These are phyloP conservation scores for Isatis lusitanica DNA, from an alignment of 441 rosid species.

Conservation along the genomic window DNA sequence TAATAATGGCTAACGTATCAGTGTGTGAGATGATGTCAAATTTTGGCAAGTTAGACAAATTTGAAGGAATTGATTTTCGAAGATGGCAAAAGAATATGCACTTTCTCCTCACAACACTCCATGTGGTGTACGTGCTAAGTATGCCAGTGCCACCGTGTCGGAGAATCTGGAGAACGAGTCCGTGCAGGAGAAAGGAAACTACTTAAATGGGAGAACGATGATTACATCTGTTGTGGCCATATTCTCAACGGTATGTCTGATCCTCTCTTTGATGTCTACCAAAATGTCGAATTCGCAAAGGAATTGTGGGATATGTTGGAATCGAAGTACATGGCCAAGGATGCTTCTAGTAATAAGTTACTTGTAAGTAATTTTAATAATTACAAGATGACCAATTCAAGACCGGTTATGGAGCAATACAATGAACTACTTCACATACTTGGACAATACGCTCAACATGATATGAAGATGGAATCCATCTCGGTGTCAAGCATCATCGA, in stretches of 20 bases:
- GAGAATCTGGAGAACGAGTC: neutral
- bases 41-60: neutral
- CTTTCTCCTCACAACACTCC: neutral
- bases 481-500: too few relatives aligned
- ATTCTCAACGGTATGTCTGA: conserved; percentile 15
- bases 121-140: neutral
- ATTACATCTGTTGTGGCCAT: neutral
- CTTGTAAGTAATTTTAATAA: conserved; percentile 11
- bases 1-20: too few relatives aligned
- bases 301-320: conserved; percentile 12
- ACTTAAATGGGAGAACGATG: neutral
- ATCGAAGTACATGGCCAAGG: neutral
- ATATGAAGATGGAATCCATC: too few relatives aligned
- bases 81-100: conserved; percentile 8
- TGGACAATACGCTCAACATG: too few relatives aligned
- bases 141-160: neutral
- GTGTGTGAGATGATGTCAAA: too few relatives aligned
- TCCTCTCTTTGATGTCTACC: conserved; percentile 11
- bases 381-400: neutral
- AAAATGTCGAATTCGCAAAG: neutral
- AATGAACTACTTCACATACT: too few relatives aligned
- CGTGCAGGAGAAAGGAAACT: neutral
- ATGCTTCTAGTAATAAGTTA: neutral
- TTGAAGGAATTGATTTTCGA: neutral
- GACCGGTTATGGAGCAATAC: too few relatives aligned